These are phyloP conservation scores for Ogataea ganodermae DNA, from an alignment of 805 yeast species.

Conservation along the genomic window DNA sequence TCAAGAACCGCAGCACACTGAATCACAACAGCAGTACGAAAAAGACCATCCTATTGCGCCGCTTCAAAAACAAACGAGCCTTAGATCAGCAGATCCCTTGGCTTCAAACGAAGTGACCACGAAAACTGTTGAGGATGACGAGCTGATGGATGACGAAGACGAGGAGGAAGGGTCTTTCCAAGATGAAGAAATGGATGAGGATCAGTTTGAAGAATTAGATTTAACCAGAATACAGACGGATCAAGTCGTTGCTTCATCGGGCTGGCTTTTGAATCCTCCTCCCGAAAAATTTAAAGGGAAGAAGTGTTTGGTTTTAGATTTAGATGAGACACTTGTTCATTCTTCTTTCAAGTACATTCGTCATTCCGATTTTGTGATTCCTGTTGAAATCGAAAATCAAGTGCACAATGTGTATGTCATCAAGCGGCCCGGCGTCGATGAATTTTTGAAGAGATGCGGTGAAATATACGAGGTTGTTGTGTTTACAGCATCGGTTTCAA, in stretches of 20 bases:
- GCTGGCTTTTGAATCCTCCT: constrained; percentile 63
- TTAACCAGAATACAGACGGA: constrained; percentile 68
- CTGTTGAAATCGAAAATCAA: constrained; percentile 93
- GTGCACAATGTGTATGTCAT: constrained; percentile 94
- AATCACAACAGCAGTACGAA: constrained; percentile 8
- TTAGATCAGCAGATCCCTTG: constrained; percentile 14
- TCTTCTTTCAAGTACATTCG: constrained; percentile 89
- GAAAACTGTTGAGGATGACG: constrained; percentile 20
- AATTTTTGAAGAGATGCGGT: constrained; percentile 81
- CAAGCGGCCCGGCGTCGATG: constrained; percentile 97
- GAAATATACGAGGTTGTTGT: constrained; percentile 91
- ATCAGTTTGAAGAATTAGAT: constrained; percentile 45
- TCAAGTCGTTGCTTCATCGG: constrained; percentile 66
- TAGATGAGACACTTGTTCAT: constrained; percentile 96
- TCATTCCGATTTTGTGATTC: constrained; percentile 94
- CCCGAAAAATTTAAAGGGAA: constrained; percentile 52
- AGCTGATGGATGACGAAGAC: constrained; percentile 20
- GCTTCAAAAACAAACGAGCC: constrained; percentile 19
- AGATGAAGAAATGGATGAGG: constrained; percentile 27
- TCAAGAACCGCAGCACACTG: constrained; percentile 7
- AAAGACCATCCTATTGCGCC: constrained; percentile 16
- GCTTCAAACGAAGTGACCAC: constrained; percentile 15
- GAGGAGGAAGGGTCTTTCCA: constrained; percentile 18
- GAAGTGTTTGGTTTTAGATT: constrained; percentile 86
- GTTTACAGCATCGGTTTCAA: constrained; percentile 92